These are phyloP conservation scores for Paramecium caudatum DNA, from an alignment of 73 alveolate species.

Conservation along the genomic window DNA sequence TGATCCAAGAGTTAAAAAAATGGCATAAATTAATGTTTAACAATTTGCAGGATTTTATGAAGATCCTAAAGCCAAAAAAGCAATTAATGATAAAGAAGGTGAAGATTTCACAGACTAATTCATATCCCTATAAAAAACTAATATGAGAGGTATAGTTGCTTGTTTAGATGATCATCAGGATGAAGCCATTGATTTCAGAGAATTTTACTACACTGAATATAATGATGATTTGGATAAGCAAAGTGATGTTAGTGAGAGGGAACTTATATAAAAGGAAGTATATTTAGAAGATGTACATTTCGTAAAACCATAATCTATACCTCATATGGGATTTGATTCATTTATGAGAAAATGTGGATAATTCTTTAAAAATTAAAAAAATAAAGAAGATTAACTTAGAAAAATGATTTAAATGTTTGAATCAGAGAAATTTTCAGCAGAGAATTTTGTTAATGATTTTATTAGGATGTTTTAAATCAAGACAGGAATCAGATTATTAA, in stretches of 20 bases:
- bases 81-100: slow-evolving; percentile 66
- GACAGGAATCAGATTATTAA: slow-evolving; percentile 71
- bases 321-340: background rate
- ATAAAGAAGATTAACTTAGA: slow-evolving; percentile 51
- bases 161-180: slow-evolving; percentile 67
- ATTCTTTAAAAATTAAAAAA: slow-evolving; percentile 45
- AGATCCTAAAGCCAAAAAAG: background rate
- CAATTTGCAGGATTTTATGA: slow-evolving; percentile 45
- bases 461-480: slow-evolving; percentile 4
- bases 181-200: slow-evolving; percentile 73
- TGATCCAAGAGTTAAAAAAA: slow-evolving; percentile 31
- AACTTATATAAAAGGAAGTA: background rate
- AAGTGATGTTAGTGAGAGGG: slow-evolving; percentile 41
- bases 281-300: slow-evolving; percentile 68
- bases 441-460: slow-evolving; percentile 37
- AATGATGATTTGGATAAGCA: slow-evolving; percentile 48
- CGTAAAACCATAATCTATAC: slow-evolving; percentile 34
- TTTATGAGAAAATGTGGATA: slow-evolving; percentile 50
- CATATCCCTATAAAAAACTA: slow-evolving; percentile 68
- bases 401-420: slow-evolving; percentile 36
- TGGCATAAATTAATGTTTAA: background rate
- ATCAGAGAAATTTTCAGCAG: slow-evolving; percentile 14
- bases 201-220: slow-evolving; percentile 63
- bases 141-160: slow-evolving; percentile 49
- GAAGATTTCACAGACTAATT: slow-evolving; percentile 62